phyloP scores from a whole-genome alignment of 2,329 filamentous ascomycete genomes.

The Paramyrothecium sp. region DNA sequence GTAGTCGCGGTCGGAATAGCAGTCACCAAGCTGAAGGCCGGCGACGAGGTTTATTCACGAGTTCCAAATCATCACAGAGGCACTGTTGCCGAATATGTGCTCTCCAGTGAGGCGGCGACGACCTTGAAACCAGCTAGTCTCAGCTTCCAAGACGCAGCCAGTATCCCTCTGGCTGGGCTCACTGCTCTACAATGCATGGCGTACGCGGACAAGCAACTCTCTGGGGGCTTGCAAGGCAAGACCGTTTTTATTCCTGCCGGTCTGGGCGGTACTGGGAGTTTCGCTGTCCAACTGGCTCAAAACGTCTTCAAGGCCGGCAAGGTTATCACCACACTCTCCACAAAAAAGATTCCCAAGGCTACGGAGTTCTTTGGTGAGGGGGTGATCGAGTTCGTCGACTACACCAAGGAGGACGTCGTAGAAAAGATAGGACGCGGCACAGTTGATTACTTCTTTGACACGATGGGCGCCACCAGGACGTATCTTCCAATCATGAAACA shows the following conservation, averaged over 20 bases:
- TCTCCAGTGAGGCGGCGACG: slow-evolving; percentile 24
- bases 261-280: slow-evolving; percentile 21
- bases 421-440: neutral
- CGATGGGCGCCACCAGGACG: neutral
- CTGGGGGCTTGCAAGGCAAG: slow-evolving; percentile 36
- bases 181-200: slow-evolving; percentile 37
- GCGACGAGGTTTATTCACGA: slow-evolving; percentile 18
- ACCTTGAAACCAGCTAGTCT: slow-evolving; percentile 38
- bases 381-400: slow-evolving; percentile 7
- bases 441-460: neutral
- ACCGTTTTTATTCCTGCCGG: slow-evolving; percentile 22
- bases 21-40: slow-evolving; percentile 30
- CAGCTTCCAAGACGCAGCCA: slow-evolving; percentile 40
- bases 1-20: slow-evolving; percentile 31
- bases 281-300: slow-evolving; percentile 39
- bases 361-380: slow-evolving; percentile 34
- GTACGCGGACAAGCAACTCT: slow-evolving; percentile 18
- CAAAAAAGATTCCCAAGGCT: slow-evolving; percentile 35
- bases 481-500: neutral
- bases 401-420: neutral
- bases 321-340: slow-evolving; percentile 44
- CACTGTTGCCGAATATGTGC: neutral
- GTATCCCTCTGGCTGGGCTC: slow-evolving; percentile 39
- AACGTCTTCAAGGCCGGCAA: slow-evolving; percentile 40
- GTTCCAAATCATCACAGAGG: slow-evolving; percentile 18